These are phyloP conservation scores for Penicillium pancosmium DNA, from an alignment of 495 filamentous ascomycete genomes.

Conservation along the genomic window DNA sequence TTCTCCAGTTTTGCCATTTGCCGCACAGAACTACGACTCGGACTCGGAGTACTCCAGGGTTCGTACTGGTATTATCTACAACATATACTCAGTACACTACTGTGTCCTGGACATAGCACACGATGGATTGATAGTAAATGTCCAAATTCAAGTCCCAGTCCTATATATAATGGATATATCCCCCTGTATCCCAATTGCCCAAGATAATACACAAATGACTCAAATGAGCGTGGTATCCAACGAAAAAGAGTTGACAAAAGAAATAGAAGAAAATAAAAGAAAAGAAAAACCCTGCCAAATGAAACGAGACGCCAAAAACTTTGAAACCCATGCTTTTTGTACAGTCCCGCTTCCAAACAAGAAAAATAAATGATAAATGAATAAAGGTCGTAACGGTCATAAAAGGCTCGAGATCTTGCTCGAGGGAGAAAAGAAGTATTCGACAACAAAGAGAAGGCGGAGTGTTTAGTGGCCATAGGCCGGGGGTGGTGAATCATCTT, in stretches of 20 bases:
- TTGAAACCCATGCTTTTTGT: slow-evolving; percentile 26
- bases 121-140: neutral
- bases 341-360: slow-evolving; percentile 31
- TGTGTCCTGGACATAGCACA: too few relatives aligned
- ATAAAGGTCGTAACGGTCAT: slow-evolving; percentile 43
- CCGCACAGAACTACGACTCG: neutral
- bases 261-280: slow-evolving; percentile 11
- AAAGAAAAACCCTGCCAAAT: slow-evolving; percentile 11
- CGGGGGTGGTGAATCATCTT: slow-evolving; percentile 47
- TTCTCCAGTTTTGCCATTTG: slow-evolving; percentile 24
- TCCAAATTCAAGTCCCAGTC: neutral
- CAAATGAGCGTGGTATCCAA: slow-evolving; percentile 34
- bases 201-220: slow-evolving; percentile 22
- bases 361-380: slow-evolving; percentile 20
- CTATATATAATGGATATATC: neutral
- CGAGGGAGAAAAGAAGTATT: slow-evolving; percentile 20
- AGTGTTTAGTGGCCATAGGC: slow-evolving; percentile 47
- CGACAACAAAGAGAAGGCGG: slow-evolving; percentile 9
- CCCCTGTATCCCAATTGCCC: slow-evolving; percentile 10
- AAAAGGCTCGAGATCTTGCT: slow-evolving; percentile 30
- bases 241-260: slow-evolving; percentile 15
- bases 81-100: too few relatives aligned
- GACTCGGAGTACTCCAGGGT: too few relatives aligned
- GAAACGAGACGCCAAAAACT: slow-evolving; percentile 21
- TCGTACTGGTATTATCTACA: too few relatives aligned